Evolutionary conservation across 1,139 yeast species (phyloP).

Genomic region (Blastobotrys arbuscula): DNA sequence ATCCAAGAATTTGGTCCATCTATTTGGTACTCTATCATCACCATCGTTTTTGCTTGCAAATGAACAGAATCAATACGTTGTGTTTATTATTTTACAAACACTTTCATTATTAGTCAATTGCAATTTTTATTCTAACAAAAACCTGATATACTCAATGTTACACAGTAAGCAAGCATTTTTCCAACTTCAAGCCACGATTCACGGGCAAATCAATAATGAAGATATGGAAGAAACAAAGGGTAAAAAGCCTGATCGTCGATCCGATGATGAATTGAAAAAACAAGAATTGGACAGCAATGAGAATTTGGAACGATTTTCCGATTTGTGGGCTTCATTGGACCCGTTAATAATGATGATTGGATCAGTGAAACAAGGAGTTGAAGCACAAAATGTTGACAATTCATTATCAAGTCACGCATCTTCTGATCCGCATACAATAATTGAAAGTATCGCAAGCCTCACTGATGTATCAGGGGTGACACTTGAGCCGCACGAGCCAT

Average conservation of each 20-base stretch:
- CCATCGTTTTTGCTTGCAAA: conserved; percentile 41
- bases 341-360: conserved; percentile 16
- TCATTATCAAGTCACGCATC: neutral
- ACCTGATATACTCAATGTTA: conserved; percentile 31
- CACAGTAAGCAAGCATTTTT: conserved; percentile 26
- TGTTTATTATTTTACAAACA: conserved; percentile 35
- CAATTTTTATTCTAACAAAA: conserved; percentile 29
- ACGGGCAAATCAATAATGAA: conserved; percentile 15
- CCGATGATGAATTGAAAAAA: neutral
- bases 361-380: conserved; percentile 15
- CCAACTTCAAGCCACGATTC: conserved; percentile 16
- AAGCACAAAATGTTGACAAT: conserved; percentile 12
- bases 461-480: conserved; percentile 20
- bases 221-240: conserved; percentile 35
- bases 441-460: conserved; percentile 24
- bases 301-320: conserved; percentile 4
- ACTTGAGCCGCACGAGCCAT: conserved; percentile 20
- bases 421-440: conserved; percentile 25
- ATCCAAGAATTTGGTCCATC: conserved; percentile 50
- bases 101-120: conserved; percentile 28
- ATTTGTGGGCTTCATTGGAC: conserved; percentile 15
- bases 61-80: conserved; percentile 49
- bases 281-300: neutral
- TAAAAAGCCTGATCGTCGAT: conserved; percentile 35
- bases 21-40: conserved; percentile 45